phyloP scores from a whole-genome alignment of 768 basidiomycete species.

The Galerina marginata region DNA sequence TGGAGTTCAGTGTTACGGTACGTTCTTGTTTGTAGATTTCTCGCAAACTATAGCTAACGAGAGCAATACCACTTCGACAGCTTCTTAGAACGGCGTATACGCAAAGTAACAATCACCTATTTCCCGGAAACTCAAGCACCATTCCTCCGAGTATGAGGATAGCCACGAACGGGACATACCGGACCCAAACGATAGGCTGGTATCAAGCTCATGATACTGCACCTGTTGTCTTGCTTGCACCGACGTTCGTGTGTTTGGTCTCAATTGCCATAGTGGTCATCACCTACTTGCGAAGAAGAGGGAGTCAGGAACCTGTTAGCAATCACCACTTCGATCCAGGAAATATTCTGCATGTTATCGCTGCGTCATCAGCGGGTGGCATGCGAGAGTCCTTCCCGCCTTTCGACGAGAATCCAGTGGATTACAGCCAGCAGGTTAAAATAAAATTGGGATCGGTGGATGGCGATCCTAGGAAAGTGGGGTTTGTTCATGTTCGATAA shows the following conservation, averaged over 20 bases:
- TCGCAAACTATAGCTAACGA: no score
- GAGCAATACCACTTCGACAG: neutral
- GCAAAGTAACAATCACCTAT: constrained; percentile 18
- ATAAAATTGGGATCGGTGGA: constrained; percentile 14
- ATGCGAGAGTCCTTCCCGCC: constrained; percentile 21
- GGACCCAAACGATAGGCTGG: constrained; percentile 28
- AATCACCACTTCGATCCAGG: constrained; percentile 26
- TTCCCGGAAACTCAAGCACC: constrained; percentile 15
- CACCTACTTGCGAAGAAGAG: constrained; percentile 7
- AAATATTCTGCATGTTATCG: constrained; percentile 26
- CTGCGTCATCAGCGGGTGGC: constrained; percentile 26
- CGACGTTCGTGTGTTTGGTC: constrained; percentile 22
- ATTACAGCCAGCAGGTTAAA: constrained; percentile 11
- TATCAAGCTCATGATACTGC: constrained; percentile 22
- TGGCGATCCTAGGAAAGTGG: constrained; percentile 8
- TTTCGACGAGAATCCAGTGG: constrained; percentile 17
- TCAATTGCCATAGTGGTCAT: constrained; percentile 21
- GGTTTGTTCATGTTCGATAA: constrained; percentile 3
- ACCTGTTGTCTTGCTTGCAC: constrained; percentile 24
- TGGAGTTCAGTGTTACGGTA: constrained; percentile 29
- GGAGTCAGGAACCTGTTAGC: constrained; percentile 2
- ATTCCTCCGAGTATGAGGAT: constrained; percentile 23
- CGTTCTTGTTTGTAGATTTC: neutral
- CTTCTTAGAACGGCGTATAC: constrained; percentile 27
- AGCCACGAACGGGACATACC: constrained; percentile 22